Percentiles rank a stretch among this genome's conserved stretches.
These are phyloP conservation scores for Penicillium silybi DNA, from an alignment of 495 filamentous ascomycete genomes.

Conservation along the genomic window DNA sequence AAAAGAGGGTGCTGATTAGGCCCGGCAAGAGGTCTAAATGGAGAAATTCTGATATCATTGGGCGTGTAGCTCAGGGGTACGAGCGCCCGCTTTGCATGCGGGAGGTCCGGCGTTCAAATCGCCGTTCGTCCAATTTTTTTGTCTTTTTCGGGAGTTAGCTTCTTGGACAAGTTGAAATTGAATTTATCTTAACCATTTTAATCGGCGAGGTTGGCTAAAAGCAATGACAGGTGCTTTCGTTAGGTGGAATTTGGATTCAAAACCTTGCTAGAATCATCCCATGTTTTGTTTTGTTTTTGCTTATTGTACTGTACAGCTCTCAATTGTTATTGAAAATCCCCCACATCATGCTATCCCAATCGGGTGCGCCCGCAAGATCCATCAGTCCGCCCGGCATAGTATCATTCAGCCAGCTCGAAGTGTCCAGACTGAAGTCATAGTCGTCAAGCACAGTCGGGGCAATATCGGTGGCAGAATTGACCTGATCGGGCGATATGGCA, in stretches of 20 bases:
- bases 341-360: constrained; percentile 37
- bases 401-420: constrained; percentile 26
- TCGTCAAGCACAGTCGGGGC: constrained; percentile 11
- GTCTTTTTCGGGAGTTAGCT: not conserved
- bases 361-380: constrained; percentile 27
- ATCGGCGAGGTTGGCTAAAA: no score
- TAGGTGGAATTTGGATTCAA: no score
- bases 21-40: not conserved
- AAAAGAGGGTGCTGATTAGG: not conserved
- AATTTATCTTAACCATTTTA: not conserved
- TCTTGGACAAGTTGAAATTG: no score
- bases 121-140: constrained; percentile 8
- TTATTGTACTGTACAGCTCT: no score
- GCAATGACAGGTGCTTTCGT: no score
- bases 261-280: no score
- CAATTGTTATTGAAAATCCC: constrained; percentile 25
- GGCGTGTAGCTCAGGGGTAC: constrained; percentile 4
- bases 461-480: constrained; percentile 10
- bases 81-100: constrained; percentile 5
- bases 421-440: constrained; percentile 8
- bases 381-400: constrained; percentile 25
- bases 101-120: constrained; percentile 8
- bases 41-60: not conserved
- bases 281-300: no score
- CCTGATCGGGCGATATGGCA: not conserved